Conservation (phyloP, 768 basidiomycete genomes). For the Floccularia luteovirens region DNA sequence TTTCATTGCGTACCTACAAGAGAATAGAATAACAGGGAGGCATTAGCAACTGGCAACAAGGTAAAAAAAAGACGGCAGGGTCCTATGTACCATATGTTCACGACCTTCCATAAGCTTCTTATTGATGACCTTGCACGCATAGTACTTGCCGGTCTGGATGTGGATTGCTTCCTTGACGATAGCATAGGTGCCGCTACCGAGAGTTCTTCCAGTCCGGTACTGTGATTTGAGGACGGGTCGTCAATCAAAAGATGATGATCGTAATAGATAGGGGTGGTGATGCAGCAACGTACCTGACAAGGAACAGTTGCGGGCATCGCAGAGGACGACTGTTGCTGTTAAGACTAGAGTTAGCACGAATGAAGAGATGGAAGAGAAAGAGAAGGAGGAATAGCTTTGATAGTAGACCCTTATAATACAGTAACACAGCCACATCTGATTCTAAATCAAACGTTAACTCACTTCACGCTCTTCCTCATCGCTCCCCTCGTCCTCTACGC, state of each 20-base stretch:
- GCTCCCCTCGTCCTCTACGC: too few relatives aligned
- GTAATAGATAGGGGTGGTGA: constrained; percentile 5
- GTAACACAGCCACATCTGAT: too few relatives aligned
- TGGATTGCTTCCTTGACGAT: constrained; percentile 95
- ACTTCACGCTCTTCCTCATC: too few relatives aligned
- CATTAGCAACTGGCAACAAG: too few relatives aligned
- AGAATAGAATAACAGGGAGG: background rate
- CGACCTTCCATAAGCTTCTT: constrained; percentile 98
- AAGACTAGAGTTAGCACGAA: background rate
- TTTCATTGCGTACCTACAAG: constrained; percentile 89
- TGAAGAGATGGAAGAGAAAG: constrained; percentile 7
- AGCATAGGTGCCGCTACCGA: constrained; percentile 90
- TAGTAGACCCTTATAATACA: too few relatives aligned
- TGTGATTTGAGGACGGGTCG: constrained; percentile 18
- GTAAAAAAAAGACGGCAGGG: too few relatives aligned
- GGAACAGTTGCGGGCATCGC: constrained; percentile 34
- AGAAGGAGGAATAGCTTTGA: too few relatives aligned
- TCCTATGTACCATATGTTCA: constrained; percentile 99
- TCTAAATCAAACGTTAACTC: too few relatives aligned
- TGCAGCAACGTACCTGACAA: constrained; percentile 29
- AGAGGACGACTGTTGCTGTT: background rate
- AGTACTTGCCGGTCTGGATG: constrained; percentile 86
- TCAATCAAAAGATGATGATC: too few relatives aligned
- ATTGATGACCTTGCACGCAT: constrained; percentile 99
- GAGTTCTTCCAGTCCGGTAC: constrained; percentile 85